phyloP scores from a whole-genome alignment of 129 eudicot species.

The Artemisia argyi region DNA sequence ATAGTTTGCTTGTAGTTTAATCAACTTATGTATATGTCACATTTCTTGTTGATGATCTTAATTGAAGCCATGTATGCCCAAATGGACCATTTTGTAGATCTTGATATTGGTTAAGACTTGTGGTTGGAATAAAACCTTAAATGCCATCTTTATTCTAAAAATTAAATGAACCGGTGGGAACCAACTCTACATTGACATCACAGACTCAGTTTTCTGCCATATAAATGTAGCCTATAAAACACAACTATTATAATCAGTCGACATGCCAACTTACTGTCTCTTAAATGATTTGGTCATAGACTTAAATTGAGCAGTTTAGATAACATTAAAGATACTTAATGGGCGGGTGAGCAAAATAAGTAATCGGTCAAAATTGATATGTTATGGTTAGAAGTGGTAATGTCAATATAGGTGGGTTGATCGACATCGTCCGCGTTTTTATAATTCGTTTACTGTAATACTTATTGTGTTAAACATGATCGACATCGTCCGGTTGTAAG shows the following conservation, averaged over 20 bases:
- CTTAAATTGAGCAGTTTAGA: not conserved
- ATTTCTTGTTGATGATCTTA: not conserved
- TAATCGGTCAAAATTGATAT: too few relatives aligned
- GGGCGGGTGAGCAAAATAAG: not conserved
- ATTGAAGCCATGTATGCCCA: not conserved
- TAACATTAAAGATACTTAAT: not conserved
- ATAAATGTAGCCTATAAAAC: not conserved
- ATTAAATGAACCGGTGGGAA: too few relatives aligned
- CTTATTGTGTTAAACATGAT: too few relatives aligned
- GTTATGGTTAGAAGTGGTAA: too few relatives aligned
- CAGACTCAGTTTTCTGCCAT: not conserved
- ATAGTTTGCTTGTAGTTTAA: slow-evolving; percentile 3
- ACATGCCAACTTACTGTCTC: not conserved
- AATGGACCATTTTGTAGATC: too few relatives aligned
- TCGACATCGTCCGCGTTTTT: too few relatives aligned
- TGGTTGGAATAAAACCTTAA: too few relatives aligned
- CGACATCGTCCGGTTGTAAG: too few relatives aligned
- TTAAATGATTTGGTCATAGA: not conserved
- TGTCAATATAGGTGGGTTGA: too few relatives aligned
- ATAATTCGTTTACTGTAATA: too few relatives aligned
- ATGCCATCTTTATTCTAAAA: too few relatives aligned
- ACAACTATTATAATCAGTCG: not conserved
- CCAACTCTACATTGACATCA: not conserved
- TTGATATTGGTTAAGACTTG: too few relatives aligned
- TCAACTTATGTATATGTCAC: not conserved